A percentile compares a stretch with the other conserved stretches of the same genome.
Conservation (phyloP, 805 yeast species). For the Lachancea sp. region DNA sequence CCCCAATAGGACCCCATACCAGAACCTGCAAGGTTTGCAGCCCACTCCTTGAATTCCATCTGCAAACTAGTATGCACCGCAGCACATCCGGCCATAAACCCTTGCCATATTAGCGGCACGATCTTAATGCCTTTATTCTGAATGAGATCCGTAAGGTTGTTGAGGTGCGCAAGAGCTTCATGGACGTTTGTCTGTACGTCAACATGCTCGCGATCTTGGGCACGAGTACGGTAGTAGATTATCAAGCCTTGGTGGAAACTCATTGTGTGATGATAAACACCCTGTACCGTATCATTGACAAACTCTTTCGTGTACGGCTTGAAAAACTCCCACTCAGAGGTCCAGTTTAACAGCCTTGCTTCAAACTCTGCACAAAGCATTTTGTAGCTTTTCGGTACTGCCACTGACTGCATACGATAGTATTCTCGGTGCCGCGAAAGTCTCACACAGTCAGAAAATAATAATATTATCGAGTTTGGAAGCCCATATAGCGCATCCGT, state of each 20-base stretch:
- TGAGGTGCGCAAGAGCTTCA: conserved; percentile 56
- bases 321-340: conserved; percentile 62
- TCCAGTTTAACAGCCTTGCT: conserved; percentile 55
- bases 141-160: conserved; percentile 53
- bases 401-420: conserved; percentile 28
- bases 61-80: conserved; percentile 55
- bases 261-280: conserved; percentile 71
- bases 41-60: conserved; percentile 64
- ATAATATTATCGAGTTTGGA: conserved; percentile 68
- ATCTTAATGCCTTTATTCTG: conserved; percentile 45
- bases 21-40: conserved; percentile 39
- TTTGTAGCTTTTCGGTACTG: conserved; percentile 23
- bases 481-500: conserved; percentile 80
- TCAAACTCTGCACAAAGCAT: conserved; percentile 36
- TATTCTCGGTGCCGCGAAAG: conserved; percentile 57
- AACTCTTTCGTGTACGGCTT: conserved; percentile 27
- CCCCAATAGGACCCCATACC: conserved; percentile 83
- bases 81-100: conserved; percentile 82
- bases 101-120: conserved; percentile 82
- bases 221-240: conserved; percentile 64
- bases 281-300: conserved; percentile 45
- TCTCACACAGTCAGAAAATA: conserved; percentile 68
- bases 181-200: conserved; percentile 57
- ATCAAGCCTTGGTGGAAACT: conserved; percentile 69
- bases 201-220: conserved; percentile 47